Conservation (phyloP, 306 rosid species). For the Rubus idaeus region DNA sequence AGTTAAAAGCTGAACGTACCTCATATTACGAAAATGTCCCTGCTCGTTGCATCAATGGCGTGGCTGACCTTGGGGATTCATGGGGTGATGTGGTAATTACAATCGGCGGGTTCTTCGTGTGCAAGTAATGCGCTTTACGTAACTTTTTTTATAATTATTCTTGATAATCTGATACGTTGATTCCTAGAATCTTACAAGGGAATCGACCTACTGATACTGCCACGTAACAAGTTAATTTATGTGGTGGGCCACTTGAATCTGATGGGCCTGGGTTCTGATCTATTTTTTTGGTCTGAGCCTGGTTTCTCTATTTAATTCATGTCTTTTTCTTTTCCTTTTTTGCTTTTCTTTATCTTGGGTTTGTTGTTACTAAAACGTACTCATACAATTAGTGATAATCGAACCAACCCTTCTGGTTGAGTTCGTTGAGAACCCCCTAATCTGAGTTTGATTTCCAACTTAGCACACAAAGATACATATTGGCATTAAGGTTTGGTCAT, state of each 20-base stretch:
- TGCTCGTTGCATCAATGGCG: background rate
- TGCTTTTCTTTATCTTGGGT: no score
- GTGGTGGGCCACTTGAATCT: slow-evolving; percentile 21
- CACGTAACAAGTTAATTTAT: slow-evolving; percentile 11
- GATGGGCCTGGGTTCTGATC: background rate
- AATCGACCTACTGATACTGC: slow-evolving; percentile 7
- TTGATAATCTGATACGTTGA: slow-evolving; percentile 14
- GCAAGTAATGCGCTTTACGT: slow-evolving; percentile 16
- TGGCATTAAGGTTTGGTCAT: no score
- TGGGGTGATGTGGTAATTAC: slow-evolving; percentile 5
- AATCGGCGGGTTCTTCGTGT: slow-evolving; percentile 13
- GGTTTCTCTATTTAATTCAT: background rate
- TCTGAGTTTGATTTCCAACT: no score
- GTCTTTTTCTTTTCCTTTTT: background rate
- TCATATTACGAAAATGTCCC: slow-evolving; percentile 36
- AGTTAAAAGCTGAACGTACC: slow-evolving; percentile 28
- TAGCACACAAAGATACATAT: no score
- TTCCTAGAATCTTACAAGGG: slow-evolving; percentile 6
- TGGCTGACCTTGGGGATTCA: background rate
- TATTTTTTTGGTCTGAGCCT: background rate
- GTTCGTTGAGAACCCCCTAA: no score
- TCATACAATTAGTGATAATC: no score
- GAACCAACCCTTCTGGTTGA: no score
- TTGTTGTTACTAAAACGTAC: no score
- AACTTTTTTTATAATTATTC: no score